Conservation (phyloP, 2,329 filamentous ascomycete species). For the Aspergillus costaricaensis region DNA sequence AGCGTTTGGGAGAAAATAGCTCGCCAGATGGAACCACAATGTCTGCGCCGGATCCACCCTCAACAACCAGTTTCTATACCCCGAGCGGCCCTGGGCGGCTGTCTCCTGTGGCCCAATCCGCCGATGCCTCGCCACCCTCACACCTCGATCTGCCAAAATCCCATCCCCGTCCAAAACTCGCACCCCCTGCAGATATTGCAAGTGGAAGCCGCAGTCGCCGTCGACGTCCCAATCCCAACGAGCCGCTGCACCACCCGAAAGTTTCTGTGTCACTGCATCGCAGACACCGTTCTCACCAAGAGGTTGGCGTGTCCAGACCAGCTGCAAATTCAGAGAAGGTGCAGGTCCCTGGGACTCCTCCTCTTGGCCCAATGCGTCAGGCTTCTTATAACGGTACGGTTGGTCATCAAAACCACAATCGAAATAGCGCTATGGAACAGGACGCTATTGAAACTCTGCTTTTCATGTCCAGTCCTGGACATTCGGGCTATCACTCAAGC, state of each 20-base stretch:
- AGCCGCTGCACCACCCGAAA: constrained; percentile 18
- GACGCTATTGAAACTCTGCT: constrained; percentile 54
- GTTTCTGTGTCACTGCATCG: constrained; percentile 30
- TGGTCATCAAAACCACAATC: constrained; percentile 37
- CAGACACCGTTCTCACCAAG: constrained; percentile 37
- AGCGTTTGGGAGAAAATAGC: constrained; percentile 23
- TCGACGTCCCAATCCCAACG: constrained; percentile 43
- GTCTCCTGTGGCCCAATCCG: constrained; percentile 17
- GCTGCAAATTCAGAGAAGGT: constrained; percentile 23
- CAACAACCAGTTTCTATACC: constrained; percentile 16
- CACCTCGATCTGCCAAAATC: constrained; percentile 21
- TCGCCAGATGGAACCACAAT: constrained; percentile 26
- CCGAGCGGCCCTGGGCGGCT: constrained; percentile 13
- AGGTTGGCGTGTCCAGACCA: constrained; percentile 23
- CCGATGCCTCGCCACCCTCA: constrained; percentile 15
- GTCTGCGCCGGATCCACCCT: constrained; percentile 25
- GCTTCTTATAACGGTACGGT: constrained; percentile 24
- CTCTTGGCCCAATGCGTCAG: constrained; percentile 28
- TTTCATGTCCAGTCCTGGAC: constrained; percentile 54
- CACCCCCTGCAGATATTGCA: constrained; percentile 48
- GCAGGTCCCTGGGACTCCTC: constrained; percentile 35
- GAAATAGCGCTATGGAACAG: constrained; percentile 51
- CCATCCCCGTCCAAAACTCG: constrained; percentile 37
- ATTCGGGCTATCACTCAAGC: constrained; percentile 46
- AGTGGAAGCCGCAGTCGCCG: constrained; percentile 33